Conservation (phyloP, 2,329 filamentous ascomycete genomes). For the Diaporthe sp. region DNA sequence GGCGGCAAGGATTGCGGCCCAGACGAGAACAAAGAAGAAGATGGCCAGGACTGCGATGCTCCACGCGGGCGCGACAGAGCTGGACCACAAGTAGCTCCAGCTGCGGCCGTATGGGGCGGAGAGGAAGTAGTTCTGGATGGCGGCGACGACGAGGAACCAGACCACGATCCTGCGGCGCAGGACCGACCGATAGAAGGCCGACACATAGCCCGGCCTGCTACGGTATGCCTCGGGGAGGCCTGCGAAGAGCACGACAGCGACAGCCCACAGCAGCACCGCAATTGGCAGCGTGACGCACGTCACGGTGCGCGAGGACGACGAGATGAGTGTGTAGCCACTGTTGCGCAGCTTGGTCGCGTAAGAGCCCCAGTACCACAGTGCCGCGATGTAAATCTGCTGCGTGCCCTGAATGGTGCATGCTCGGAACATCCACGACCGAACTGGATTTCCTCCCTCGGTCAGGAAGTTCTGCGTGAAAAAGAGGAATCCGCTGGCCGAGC, state of each 20-base stretch:
- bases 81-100: constrained; percentile 74
- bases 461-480: constrained; percentile 78
- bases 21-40: constrained; percentile 67
- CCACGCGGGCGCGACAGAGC: constrained; percentile 67
- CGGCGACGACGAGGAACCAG: constrained; percentile 75
- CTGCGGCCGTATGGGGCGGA: constrained; percentile 75
- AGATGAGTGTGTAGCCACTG: constrained; percentile 50
- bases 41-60: constrained; percentile 68
- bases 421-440: constrained; percentile 76
- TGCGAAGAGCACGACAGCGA: constrained; percentile 67
- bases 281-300: constrained; percentile 66
- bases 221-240: constrained; percentile 78
- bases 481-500: constrained; percentile 72
- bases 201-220: constrained; percentile 72
- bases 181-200: constrained; percentile 74
- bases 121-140: constrained; percentile 77
- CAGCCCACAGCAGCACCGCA: constrained; percentile 66
- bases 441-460: constrained; percentile 69
- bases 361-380: constrained; percentile 76
- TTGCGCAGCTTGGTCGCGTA: constrained; percentile 56
- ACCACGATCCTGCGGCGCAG: constrained; percentile 73
- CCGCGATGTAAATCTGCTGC: constrained; percentile 74
- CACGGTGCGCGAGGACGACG: constrained; percentile 47
- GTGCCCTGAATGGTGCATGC: constrained; percentile 77
- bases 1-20: constrained; percentile 63